Evolutionary conservation across 768 basidiomycete species (phyloP).

Genomic region (Leccinum truebloodii): DNA sequence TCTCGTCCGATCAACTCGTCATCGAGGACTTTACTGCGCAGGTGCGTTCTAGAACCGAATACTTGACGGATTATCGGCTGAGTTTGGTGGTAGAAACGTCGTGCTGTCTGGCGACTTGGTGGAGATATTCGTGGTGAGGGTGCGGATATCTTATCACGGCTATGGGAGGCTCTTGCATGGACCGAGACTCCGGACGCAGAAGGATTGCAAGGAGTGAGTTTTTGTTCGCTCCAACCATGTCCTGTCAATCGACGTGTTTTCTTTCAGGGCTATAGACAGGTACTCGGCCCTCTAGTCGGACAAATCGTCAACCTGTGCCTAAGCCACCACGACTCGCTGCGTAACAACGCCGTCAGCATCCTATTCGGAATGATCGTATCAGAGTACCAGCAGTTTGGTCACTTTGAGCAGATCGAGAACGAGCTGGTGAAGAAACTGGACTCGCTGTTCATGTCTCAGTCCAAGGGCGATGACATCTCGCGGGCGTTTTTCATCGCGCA

Average conservation of each 20-base stretch:
- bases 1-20: slow-evolving; percentile 88
- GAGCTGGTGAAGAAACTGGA: slow-evolving; percentile 92
- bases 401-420: slow-evolving; percentile 89
- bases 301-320: slow-evolving; percentile 90
- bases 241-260: not conserved
- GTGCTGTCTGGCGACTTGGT: slow-evolving; percentile 94
- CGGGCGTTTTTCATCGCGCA: slow-evolving; percentile 92
- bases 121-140: slow-evolving; percentile 95
- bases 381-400: slow-evolving; percentile 80
- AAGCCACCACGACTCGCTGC: slow-evolving; percentile 91
- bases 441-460: slow-evolving; percentile 89
- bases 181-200: slow-evolving; percentile 54
- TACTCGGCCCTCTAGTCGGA: slow-evolving; percentile 81
- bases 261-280: slow-evolving; percentile 77
- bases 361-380: slow-evolving; percentile 95
- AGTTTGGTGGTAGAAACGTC: slow-evolving; percentile 66
- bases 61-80: not conserved
- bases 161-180: slow-evolving; percentile 89
- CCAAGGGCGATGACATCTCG: slow-evolving; percentile 87
- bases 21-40: slow-evolving; percentile 96
- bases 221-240: not conserved
- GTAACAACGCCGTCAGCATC: slow-evolving; percentile 89
- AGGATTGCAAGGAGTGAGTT: slow-evolving; percentile 66
- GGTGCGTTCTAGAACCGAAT: slow-evolving; percentile 40
- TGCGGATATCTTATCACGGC: slow-evolving; percentile 68